A percentile compares a stretch with the other conserved stretches of the same genome.
Evolutionary conservation across 768 basidiomycete species (phyloP).

Genomic region (Podaxis sp.): DNA sequence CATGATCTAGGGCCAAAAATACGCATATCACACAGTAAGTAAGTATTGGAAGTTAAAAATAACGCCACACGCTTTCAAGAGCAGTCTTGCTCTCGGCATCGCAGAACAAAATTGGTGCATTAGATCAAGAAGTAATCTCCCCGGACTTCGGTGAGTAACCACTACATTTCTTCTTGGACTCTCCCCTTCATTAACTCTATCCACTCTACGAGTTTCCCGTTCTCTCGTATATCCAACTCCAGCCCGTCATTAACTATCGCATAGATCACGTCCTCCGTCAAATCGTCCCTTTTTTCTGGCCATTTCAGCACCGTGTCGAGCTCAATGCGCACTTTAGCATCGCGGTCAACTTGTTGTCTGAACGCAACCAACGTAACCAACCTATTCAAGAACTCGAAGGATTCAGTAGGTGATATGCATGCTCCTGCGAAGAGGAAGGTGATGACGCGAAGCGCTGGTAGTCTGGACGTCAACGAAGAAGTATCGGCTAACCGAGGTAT

Average conservation of each 20-base stretch:
- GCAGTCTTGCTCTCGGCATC: too few relatives aligned
- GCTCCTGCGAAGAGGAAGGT: not conserved
- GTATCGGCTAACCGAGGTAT: not conserved
- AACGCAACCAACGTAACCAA: not conserved
- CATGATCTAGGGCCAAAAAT: too few relatives aligned
- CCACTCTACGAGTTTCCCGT: not conserved
- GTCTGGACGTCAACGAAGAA: not conserved
- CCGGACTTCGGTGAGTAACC: too few relatives aligned
- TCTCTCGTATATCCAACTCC: not conserved
- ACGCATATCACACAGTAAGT: too few relatives aligned
- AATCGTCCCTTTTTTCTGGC: not conserved
- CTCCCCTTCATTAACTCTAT: not conserved
- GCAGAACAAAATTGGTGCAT: too few relatives aligned
- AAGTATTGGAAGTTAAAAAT: too few relatives aligned
- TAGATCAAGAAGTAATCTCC: too few relatives aligned
- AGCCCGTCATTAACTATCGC: not conserved
- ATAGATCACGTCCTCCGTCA: not conserved
- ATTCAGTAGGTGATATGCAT: not conserved
- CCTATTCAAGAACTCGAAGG: not conserved
- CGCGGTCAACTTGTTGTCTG: not conserved
- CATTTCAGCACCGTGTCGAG: not conserved
- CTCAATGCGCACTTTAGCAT: not conserved
- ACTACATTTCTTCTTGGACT: not conserved
- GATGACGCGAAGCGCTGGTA: not conserved
- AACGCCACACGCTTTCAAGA: too few relatives aligned